Evolutionary conservation across 2,329 filamentous ascomycete species (phyloP), one percentile per base, ranked within the genome.

Genomic region (Chaetomium sp.): DNA sequence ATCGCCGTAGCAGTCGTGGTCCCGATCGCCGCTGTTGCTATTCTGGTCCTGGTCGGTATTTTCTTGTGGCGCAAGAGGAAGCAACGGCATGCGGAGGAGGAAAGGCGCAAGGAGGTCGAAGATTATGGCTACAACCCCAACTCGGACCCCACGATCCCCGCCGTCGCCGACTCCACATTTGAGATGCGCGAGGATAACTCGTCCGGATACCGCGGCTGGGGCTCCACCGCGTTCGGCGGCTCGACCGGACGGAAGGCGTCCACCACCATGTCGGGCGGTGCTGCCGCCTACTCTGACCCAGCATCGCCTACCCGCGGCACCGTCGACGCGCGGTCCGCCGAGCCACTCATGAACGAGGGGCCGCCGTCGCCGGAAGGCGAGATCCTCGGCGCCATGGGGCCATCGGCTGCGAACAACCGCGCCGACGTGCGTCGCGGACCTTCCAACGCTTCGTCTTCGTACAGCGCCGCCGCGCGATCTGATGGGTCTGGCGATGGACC

Each of bases 91-190:
- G 88, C 87, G 11, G 90, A 94, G 67, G 94, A 96, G 69, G 84
- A 91, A 65, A 84, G 94, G 50, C 84, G 91, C 61, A 96, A 96
- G 74, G 94, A 99, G 72, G 91, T 96, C 9, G 92, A 97, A 70
- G 94, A 97, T 68, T 97, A 97, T 69, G 87, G 88, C 36, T 97
- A 91, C 77, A 97, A 97, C 70, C 94, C 94, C n/a, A 97, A 97
- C 72, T 86, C 91, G 58, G 91, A 96, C 68, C 90, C 91, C 0
- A 90, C 88, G 0, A 77, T 96, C 10, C 80, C 74, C 6, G 74
- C 74, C 9, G 69, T 80, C 53, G 65, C 62, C 7, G 64, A 54
- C 0, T 56, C 53, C 10, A 76, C 72, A 43, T 84, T 84, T 64
- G 85, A 92, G 69, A 91, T 91, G 86, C 80, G 83, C 56, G 89